These are phyloP conservation scores for Debaryomyces tyrocola DNA, from an alignment of 805 yeast genomes.

Conservation along the genomic window DNA sequence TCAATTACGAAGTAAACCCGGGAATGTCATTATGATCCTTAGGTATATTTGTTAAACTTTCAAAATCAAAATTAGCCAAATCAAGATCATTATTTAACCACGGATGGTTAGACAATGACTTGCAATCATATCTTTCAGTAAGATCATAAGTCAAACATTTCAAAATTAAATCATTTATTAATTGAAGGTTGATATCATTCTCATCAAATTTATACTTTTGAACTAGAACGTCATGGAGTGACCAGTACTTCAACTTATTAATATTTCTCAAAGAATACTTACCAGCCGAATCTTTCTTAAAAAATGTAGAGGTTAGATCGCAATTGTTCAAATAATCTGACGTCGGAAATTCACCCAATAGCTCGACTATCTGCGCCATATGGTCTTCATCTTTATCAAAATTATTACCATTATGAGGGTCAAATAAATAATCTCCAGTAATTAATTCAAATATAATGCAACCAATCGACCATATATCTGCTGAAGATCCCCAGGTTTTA, in stretches of 20 bases:
- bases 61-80: constrained; percentile 6
- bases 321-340: constrained; percentile 42
- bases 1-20: constrained; percentile 25
- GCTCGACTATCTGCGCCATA: constrained; percentile 60
- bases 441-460: constrained; percentile 59
- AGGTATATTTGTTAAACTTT: constrained; percentile 19
- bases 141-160: constrained; percentile 53
- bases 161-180: constrained; percentile 47
- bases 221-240: constrained; percentile 46
- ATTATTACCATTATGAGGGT: constrained; percentile 52
- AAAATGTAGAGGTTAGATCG: constrained; percentile 38
- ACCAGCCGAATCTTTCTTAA: constrained; percentile 29
- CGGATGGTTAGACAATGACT: constrained; percentile 52
- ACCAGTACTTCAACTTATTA: constrained; percentile 51
- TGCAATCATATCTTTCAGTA: constrained; percentile 52
- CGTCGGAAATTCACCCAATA: constrained; percentile 43
- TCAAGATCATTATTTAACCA: constrained; percentile 38
- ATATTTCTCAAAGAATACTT: constrained; percentile 43
- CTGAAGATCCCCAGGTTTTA: constrained; percentile 58
- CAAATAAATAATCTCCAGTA: constrained; percentile 63
- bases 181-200: constrained; percentile 31
- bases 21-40: constrained; percentile 27
- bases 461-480: constrained; percentile 62
- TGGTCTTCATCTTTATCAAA: constrained; percentile 61
- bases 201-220: constrained; percentile 48